Conservation (phyloP, 2,329 filamentous ascomycete genomes). For the Didymella lethalis region DNA sequence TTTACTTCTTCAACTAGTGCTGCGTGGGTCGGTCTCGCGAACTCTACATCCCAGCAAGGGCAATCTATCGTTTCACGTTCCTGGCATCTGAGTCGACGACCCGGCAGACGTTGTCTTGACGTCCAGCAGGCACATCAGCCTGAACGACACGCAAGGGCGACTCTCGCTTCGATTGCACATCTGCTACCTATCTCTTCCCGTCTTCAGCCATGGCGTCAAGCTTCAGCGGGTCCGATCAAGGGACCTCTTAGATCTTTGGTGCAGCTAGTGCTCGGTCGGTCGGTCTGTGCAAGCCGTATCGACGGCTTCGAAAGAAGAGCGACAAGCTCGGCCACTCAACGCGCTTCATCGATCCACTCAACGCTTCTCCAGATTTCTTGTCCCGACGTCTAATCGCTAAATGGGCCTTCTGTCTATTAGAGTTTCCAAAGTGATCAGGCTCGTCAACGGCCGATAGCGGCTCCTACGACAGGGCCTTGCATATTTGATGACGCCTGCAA, state of each 20-base stretch:
- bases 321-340: conserved; percentile 5
- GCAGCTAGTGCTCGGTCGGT: conserved; percentile 15
- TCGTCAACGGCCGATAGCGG: not conserved
- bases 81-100: conserved; percentile 22
- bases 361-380: not conserved
- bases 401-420: not conserved
- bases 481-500: conserved; percentile 23
- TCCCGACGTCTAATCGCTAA: not conserved
- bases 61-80: conserved; percentile 39
- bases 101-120: conserved; percentile 13
- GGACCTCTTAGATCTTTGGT: conserved; percentile 6
- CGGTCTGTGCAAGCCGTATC: conserved; percentile 17
- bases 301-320: conserved; percentile 3
- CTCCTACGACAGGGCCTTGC: conserved; percentile 12
- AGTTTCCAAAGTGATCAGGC: not conserved
- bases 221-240: conserved; percentile 33
- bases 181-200: not conserved
- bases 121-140: conserved; percentile 8
- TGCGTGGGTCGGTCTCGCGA: conserved; percentile 15
- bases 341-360: not conserved
- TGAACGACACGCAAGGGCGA: conserved; percentile 3
- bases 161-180: not conserved
- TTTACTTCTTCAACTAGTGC: conserved; percentile 8
- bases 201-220: conserved; percentile 21
- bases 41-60: conserved; percentile 21